phyloP scores from a whole-genome alignment of 2,329 filamentous ascomycete species.

The Allantophomopsis cytisporea region DNA sequence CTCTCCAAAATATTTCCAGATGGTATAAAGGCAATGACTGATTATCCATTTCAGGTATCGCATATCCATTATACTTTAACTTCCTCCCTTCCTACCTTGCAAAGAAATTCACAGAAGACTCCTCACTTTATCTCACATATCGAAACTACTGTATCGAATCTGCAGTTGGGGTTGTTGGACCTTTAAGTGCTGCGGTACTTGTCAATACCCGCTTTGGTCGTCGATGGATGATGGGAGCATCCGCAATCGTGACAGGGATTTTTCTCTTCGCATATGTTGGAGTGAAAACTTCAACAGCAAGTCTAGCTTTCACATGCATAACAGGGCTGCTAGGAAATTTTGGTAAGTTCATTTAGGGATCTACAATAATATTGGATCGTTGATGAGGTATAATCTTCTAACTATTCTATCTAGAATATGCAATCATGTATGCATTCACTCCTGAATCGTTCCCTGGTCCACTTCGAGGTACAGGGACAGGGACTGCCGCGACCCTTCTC shows the following conservation, averaged over 20 bases:
- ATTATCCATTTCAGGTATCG: too few species aligned
- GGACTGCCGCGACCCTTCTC: slow-evolving; percentile 60
- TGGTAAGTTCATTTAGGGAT: too few species aligned
- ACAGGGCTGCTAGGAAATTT: too few species aligned
- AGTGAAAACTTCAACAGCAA: too few species aligned
- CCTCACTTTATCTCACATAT: slow-evolving; percentile 39
- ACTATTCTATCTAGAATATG: slow-evolving; percentile 31
- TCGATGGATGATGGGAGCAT: too few species aligned
- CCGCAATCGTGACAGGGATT: slow-evolving; percentile 18
- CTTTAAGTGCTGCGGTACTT: too few species aligned
- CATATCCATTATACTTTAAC: slow-evolving; percentile 75
- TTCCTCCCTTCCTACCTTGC: slow-evolving; percentile 81
- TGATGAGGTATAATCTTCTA: too few species aligned
- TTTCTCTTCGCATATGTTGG: slow-evolving; percentile 29
- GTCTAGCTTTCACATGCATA: too few species aligned
- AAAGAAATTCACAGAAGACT: slow-evolving; percentile 23
- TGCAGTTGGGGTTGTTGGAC: slow-evolving; percentile 44
- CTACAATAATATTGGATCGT: too few species aligned
- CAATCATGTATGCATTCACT: slow-evolving; percentile 64
- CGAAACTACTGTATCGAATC: slow-evolving; percentile 75
- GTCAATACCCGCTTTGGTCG: too few species aligned
- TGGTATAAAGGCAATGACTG: too few species aligned
- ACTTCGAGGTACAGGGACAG: slow-evolving; percentile 57
- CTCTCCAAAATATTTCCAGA: too few species aligned
- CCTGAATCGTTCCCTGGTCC: slow-evolving; percentile 66